Evolutionary conservation across 768 basidiomycete genomes (phyloP).

Genomic region (Trichaptum fuscoviolaceum): DNA sequence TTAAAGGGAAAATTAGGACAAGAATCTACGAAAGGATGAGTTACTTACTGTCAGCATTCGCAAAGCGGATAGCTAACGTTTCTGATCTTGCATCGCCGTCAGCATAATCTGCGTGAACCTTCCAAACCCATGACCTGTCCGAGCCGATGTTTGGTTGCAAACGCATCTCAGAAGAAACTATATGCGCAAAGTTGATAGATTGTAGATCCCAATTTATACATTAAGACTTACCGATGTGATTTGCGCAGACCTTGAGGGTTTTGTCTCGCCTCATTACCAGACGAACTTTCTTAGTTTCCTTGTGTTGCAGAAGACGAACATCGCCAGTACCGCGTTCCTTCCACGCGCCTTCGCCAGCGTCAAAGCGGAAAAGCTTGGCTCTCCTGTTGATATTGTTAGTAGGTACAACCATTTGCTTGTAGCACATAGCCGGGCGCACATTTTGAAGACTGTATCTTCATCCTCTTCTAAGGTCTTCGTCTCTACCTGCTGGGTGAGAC

Average conservation of each 20-base stretch:
- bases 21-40: not conserved
- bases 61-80: slow-evolving; percentile 97
- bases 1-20: not conserved
- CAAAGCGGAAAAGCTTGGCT: slow-evolving; percentile 97
- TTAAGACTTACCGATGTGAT: slow-evolving; percentile 75
- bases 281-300: slow-evolving; percentile 84
- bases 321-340: slow-evolving; percentile 98
- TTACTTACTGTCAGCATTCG: slow-evolving; percentile 86
- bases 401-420: slow-evolving; percentile 18
- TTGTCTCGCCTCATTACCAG: slow-evolving; percentile 99
- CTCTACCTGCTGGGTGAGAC: slow-evolving; percentile 92
- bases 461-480: slow-evolving; percentile 95
- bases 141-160: slow-evolving; percentile 98
- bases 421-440: slow-evolving; percentile 49
- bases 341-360: slow-evolving; percentile 76
- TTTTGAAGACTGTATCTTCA: slow-evolving; percentile 91
- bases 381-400: slow-evolving; percentile 57
- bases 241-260: slow-evolving; percentile 99
- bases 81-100: slow-evolving; percentile 87
- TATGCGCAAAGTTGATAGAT: slow-evolving; percentile 8
- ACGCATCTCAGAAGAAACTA: slow-evolving; percentile 86
- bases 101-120: slow-evolving; percentile 91
- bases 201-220: not conserved
- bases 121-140: slow-evolving; percentile 99
- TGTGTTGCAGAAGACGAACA: slow-evolving; percentile 87